Base-by-base conservation (phyloP, 371 early-diverging fungal genomes). In the Circinella minor region DNA sequence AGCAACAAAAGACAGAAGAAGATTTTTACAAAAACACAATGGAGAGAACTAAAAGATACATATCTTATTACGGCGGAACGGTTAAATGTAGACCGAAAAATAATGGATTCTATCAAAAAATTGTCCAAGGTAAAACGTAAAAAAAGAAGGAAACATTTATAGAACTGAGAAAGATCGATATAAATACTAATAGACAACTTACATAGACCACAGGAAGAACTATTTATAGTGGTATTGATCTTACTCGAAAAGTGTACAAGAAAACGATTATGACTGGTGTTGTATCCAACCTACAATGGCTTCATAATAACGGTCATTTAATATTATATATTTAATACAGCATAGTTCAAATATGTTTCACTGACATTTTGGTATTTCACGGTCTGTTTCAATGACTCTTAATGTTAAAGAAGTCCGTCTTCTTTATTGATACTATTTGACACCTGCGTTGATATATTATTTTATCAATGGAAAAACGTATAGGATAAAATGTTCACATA, bases 111-210 rank as follows among this genome's bases (percentile, higher is more conserved):
- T n/a, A 51, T 51, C n/a, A 51, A 51, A 51, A 7, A 51, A 51
- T 51, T 51, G 51, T 51, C 51, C 14, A 51, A 51, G 51, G 51
- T 49, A 49, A 49, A 49, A 49, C 4, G 4, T 49, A 15, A 49
- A 49, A 49, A 49, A 49, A 49, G n/a, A 49, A n/a, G 49, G 49
- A 49, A 8, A 49, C 49, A 49, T 49, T n/a, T n/a, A 49, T 49
- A 15, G 49, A 49, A n/a, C 49, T 49, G 49, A 49, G 49, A 49
- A 49, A 15, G 49, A 49, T 49, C 49, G 49, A 49, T 49, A 49
- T 49, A 49, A 49, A 49, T 49, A 49, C 49, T 49, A 49, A 49
- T 49, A 49, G 49, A 49, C 49, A 49, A 49, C 49, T 49, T 49
- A 49, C 49, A 49, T 49, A 49, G 49, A n/a, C 49, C 49, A 15